phyloP scores from a whole-genome alignment of 2,329 filamentous ascomycete genomes.

The Knoxdaviesia proteae region DNA sequence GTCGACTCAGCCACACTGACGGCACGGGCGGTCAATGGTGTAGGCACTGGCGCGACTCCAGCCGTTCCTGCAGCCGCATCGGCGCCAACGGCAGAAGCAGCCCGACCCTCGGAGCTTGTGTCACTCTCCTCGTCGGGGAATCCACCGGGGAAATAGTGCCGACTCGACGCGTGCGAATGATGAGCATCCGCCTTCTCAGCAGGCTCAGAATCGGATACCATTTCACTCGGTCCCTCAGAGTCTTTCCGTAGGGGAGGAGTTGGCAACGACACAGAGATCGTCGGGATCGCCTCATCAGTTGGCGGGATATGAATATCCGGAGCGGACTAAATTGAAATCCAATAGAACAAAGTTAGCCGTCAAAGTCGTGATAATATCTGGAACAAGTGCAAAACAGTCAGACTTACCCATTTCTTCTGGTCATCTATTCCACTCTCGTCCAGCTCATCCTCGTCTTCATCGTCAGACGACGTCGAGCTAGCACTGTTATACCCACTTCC shows the following conservation, averaged over 20 bases:
- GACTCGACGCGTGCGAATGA: neutral
- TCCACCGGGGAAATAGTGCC: constrained; percentile 30
- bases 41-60: neutral
- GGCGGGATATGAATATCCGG: no score
- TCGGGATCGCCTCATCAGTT: no score
- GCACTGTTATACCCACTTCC: constrained; percentile 30
- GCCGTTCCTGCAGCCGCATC: neutral
- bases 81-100: neutral
- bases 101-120: neutral
- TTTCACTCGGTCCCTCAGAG: no score
- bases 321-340: no score
- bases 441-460: constrained; percentile 9
- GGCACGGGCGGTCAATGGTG: neutral
- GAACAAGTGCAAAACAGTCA: no score
- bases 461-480: constrained; percentile 10
- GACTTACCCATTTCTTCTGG: no score
- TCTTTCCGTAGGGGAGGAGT: no score
- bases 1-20: neutral
- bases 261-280: no score
- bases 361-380: no score
- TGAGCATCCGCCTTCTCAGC: constrained; percentile 1
- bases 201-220: constrained; percentile 1
- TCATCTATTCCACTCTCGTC: no score
- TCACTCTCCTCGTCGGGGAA: constrained; percentile 25
- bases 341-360: no score